Evolutionary conservation across 345 rosid species (phyloP), one percentile per base, ranked within the genome.

Genomic region (Acer negundo): DNA sequence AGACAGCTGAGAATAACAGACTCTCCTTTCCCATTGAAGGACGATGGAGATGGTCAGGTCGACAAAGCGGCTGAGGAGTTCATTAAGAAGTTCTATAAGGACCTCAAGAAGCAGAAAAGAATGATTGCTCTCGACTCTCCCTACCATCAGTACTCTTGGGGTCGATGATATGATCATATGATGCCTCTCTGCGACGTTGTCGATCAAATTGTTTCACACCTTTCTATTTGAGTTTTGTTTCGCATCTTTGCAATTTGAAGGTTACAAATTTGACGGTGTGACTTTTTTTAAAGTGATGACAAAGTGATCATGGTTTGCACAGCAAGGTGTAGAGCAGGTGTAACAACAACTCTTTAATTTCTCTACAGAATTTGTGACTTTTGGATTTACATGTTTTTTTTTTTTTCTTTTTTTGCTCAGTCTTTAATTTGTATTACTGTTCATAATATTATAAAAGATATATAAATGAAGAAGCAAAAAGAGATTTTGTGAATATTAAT

Each of bases 1-100:
- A 86, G 90, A 77, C 84, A 85, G 35, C 81, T 92, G 74, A 83
- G 97, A 79, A 88, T 93, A 69, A 91, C 94, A 17, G 96, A 91
- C 79, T 93, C 97, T 2, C 96, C 97, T 19, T 93, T 91, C 72
- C 93, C 96, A 2, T 47, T 89, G 20, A 92, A 90, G 24, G 85
- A 89, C 71, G 86, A 82, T 28, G 93, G 92, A 10, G 74, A 89
- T 69, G 73, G 81, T 73, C 84, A 82, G 67, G 98, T 95, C 59
- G 97, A 95, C 65, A 82, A 79, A 83, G 96, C 89, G 1, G 98
- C 99, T 7, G 99, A 95, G 77, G 99, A 93, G 77, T 95, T 95
- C 80, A 95, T 95, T 62, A 86, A 85, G 76, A 92, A 86, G 76
- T 93, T 93, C 63, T 87, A 95, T 44, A 90, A 86, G 76, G 90